These are phyloP conservation scores for Penicillium sclerotigenum DNA, from an alignment of 2,329 filamentous ascomycete genomes.

Conservation along the genomic window DNA sequence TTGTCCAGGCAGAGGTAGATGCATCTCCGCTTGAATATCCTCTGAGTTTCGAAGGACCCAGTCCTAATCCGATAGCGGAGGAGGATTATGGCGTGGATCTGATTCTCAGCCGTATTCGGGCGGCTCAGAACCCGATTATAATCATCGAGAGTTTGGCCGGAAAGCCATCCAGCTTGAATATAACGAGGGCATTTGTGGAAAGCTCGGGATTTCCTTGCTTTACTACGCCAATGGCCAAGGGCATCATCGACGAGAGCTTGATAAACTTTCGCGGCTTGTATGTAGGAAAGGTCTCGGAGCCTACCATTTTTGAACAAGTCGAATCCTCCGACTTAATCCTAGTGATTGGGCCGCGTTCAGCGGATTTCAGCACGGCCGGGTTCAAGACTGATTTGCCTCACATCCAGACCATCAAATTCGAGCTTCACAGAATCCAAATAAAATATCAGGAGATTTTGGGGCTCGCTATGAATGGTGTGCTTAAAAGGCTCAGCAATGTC, in stretches of 20 bases:
- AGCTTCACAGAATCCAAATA: constrained; percentile 67
- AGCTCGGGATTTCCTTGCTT: constrained; percentile 73
- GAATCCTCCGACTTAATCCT: constrained; percentile 33
- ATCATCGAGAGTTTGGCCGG: constrained; percentile 76
- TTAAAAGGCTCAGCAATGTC: constrained; percentile 62
- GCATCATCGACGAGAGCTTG: constrained; percentile 69
- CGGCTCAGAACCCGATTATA: constrained; percentile 68
- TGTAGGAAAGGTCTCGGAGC: constrained; percentile 65
- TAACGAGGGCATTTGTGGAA: constrained; percentile 66
- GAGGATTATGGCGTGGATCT: constrained; percentile 68
- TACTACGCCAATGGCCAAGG: constrained; percentile 83
- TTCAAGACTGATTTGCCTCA: constrained; percentile 74
- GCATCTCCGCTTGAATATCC: constrained; percentile 63
- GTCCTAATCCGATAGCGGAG: constrained; percentile 51
- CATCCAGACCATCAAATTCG: constrained; percentile 71
- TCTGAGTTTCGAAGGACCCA: constrained; percentile 56
- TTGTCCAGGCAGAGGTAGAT: constrained; percentile 70
- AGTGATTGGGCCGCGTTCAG: constrained; percentile 33
- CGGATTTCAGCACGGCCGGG: constrained; percentile 51
- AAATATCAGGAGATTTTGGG: constrained; percentile 71
- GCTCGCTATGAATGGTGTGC: constrained; percentile 70
- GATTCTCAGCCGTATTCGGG: constrained; percentile 66
- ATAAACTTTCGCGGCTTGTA: constrained; percentile 75
- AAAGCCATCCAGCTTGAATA: constrained; percentile 66
- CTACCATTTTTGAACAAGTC: constrained; percentile 33